These are phyloP conservation scores for Leptoxyphium fumago DNA, from an alignment of 2,329 filamentous ascomycete genomes.

Conservation along the genomic window DNA sequence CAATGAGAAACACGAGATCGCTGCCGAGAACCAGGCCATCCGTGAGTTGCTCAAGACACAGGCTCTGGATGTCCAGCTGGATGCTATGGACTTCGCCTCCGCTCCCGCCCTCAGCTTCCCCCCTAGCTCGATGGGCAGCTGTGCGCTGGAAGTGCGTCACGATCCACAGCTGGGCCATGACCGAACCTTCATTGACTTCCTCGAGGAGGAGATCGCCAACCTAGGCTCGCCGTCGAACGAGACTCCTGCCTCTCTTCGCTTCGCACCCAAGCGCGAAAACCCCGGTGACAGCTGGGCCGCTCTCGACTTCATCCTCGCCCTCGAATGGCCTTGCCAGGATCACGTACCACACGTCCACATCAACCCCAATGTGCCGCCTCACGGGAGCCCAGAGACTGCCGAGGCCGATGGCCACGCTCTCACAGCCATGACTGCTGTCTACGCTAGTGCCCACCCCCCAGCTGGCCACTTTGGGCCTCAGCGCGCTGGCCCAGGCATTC, in stretches of 20 bases:
- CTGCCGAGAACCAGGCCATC: constrained; percentile 9
- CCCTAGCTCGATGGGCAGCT: constrained; percentile 3
- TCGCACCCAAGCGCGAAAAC: background rate
- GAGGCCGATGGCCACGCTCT: constrained; percentile 7
- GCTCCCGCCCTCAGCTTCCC: background rate
- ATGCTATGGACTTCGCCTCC: constrained; percentile 1
- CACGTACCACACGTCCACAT: constrained; percentile 8
- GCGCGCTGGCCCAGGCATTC: background rate
- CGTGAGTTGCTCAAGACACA: constrained; percentile 6
- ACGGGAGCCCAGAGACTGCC: background rate
- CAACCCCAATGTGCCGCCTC: constrained; percentile 4
- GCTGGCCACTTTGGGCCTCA: background rate
- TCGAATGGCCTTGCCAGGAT: constrained; percentile 11
- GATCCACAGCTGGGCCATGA: constrained; percentile 10
- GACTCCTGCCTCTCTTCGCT: background rate
- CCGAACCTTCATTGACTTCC: constrained; percentile 9
- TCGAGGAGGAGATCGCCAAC: background rate
- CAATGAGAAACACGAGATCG: constrained; percentile 9
- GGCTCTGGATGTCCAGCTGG: constrained; percentile 5
- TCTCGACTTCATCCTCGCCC: constrained; percentile 13
- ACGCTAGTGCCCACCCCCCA: constrained; percentile 5
- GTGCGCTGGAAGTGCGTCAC: constrained; percentile 5
- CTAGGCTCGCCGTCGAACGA: background rate
- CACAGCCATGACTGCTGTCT: constrained; percentile 8
- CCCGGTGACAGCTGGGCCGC: constrained; percentile 8